Base-by-base conservation (phyloP, 225 moss, liverwort and hornwort genomes). In the Polytrichum commune region DNA sequence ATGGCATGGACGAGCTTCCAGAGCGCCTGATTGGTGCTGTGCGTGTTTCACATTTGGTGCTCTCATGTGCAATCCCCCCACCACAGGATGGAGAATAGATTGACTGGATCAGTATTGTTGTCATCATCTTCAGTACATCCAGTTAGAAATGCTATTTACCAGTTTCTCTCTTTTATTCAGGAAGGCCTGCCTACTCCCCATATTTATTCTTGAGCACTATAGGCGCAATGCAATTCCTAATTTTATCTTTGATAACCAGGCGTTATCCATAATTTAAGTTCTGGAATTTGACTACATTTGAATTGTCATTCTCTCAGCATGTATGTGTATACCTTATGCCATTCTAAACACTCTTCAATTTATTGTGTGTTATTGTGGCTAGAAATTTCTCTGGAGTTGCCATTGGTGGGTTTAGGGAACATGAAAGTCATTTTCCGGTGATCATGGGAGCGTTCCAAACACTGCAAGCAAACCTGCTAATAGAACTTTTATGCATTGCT, bases 1-100 rank as follows among this genome's bases (percentile, higher is more conserved):
- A 94, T 69, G 80, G 82, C 67, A 85, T 85, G 75, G 90, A 94
- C 18, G 94, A 94, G 83, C 75, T 94, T 53, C 94, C 94, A 22
- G 94, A 94, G 75, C 92, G 84, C 27, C 73, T 94, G 63, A 90
- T 94, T 63, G 94, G 94, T 55, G 92, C 92, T 38, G 94, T 94
- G 13, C 88, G 94, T 35, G 76, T 94, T 55, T 92, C 94, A 60
- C 92, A 90, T 68, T 82, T 94, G 66, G 85, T 85, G 58, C 79
- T 94, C 35, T 74, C 90, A 6, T 74, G 88, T 75, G 94, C 94
- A 54, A 83, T 89, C 20, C 24, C 82, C 46, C 81, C 83, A 56
- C 65, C 27, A 27, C 73, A 72, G 25, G 73, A 76, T 67, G 68
- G 69, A 70, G 76, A 79, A 63, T 79, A 60, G 54, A 58, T 58